Percentiles rank a stretch among this genome's conserved stretches.
Evolutionary conservation across 2,329 filamentous ascomycete genomes (phyloP).

Genomic region (Diaporthe sp.): DNA sequence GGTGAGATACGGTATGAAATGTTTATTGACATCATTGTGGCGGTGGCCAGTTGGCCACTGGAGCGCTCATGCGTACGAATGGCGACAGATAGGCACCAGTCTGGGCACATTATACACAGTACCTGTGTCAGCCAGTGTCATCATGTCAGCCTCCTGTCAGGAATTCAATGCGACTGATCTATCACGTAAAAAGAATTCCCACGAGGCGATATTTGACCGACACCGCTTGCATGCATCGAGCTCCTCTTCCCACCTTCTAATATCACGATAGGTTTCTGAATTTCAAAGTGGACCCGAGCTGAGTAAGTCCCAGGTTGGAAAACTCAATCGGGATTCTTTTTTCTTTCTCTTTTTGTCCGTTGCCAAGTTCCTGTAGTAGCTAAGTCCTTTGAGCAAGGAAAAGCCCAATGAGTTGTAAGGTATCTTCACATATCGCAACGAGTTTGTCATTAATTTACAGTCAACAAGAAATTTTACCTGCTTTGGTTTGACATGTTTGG

Average conservation of each 20-base stretch:
- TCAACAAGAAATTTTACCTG: neutral
- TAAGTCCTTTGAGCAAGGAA: too few relatives aligned
- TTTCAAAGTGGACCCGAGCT: neutral
- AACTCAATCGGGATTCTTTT: rapidly evolving
- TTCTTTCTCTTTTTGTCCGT: too few relatives aligned
- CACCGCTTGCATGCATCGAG: neutral
- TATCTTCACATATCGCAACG: too few relatives aligned
- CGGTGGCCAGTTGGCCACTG: neutral
- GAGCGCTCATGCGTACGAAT: neutral
- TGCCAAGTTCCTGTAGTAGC: too few relatives aligned
- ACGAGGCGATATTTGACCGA: too few relatives aligned
- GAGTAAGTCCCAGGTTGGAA: rapidly evolving
- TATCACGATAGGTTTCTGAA: neutral
- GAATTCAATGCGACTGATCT: too few relatives aligned
- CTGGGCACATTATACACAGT: neutral
- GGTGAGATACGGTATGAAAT: neutral
- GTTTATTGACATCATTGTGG: conserved; percentile 9
- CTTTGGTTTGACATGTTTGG: too few relatives aligned
- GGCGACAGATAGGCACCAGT: neutral
- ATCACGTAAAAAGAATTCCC: neutral
- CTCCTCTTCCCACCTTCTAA: neutral
- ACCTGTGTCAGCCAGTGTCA: conserved; percentile 11
- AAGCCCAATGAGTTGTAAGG: too few relatives aligned
- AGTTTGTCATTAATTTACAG: too few relatives aligned
- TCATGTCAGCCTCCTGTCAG: conserved; percentile 1